Percentiles rank a stretch among this genome's conserved stretches.
Conservation (phyloP, 768 basidiomycete species). For the Flagelloscypha sp. region DNA sequence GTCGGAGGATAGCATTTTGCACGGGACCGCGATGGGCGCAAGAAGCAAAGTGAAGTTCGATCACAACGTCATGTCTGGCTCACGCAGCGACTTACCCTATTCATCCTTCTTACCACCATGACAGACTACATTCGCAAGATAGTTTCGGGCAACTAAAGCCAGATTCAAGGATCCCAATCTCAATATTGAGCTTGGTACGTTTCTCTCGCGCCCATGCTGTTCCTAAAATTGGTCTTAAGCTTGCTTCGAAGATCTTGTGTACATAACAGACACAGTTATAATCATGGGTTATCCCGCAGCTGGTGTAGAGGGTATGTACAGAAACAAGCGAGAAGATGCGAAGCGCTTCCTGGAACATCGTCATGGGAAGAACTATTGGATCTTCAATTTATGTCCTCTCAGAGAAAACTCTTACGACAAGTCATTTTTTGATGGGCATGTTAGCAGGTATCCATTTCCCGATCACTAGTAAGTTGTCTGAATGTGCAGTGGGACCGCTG, state of each 20-base stretch:
- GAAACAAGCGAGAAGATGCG: conserved; percentile 71
- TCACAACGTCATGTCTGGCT: too few species aligned
- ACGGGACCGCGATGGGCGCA: too few species aligned
- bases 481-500: not conserved
- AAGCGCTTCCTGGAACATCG: conserved; percentile 65
- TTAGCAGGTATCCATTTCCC: conserved; percentile 82
- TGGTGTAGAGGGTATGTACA: conserved; percentile 72
- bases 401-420: conserved; percentile 75
- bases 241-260: conserved; percentile 41
- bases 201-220: too few species aligned
- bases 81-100: too few species aligned
- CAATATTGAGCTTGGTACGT: conserved; percentile 61
- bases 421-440: conserved; percentile 58
- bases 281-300: conserved; percentile 81
- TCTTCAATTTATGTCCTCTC: conserved; percentile 83
- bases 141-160: conserved; percentile 77
- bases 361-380: conserved; percentile 74
- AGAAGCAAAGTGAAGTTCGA: too few species aligned
- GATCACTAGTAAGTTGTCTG: conserved; percentile 68
- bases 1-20: too few species aligned
- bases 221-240: conserved; percentile 1
- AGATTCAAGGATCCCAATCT: conserved; percentile 63
- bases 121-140: conserved; percentile 59
- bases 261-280: conserved; percentile 67
- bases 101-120: conserved; percentile 28